Conservation (phyloP, 73 alveolate species). For the Paramecium octaurelia region DNA sequence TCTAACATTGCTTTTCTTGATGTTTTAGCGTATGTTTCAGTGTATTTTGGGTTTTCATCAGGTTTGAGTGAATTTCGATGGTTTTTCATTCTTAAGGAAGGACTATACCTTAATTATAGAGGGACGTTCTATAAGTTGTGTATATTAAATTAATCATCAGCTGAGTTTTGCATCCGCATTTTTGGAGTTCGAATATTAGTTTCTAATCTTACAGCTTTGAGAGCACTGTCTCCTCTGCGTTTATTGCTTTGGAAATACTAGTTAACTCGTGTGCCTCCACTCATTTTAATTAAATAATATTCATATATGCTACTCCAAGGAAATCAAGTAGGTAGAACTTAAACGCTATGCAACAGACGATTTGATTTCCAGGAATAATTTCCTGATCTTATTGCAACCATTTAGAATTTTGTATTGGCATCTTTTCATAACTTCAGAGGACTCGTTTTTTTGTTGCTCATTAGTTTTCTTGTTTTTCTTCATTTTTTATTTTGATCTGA, state of each 20-base stretch:
- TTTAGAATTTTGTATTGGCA: background rate
- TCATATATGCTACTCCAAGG: background rate
- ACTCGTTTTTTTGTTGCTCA: background rate
- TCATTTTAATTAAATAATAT: conserved; percentile 4
- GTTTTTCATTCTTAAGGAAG: background rate
- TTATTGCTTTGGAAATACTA: background rate
- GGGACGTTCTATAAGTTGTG: background rate
- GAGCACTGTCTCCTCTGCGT: background rate
- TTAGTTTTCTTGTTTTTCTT: background rate
- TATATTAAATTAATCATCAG: background rate
- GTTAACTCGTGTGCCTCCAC: background rate
- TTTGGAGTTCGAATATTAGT: background rate
- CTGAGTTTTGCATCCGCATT: background rate
- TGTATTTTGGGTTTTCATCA: background rate
- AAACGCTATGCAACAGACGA: background rate
- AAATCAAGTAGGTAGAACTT: background rate
- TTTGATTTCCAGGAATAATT: conserved; percentile 7
- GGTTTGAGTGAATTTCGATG: background rate
- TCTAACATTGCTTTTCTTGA: background rate
- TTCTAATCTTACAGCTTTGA: background rate
- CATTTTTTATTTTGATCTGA: background rate
- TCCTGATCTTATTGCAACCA: conserved; percentile 1
- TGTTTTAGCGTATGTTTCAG: background rate
- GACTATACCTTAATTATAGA: background rate
- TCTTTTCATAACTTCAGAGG: background rate